Evolutionary conservation across 2,329 filamentous ascomycete species (phyloP).

Genomic region (Ophiostoma angusticollis): DNA sequence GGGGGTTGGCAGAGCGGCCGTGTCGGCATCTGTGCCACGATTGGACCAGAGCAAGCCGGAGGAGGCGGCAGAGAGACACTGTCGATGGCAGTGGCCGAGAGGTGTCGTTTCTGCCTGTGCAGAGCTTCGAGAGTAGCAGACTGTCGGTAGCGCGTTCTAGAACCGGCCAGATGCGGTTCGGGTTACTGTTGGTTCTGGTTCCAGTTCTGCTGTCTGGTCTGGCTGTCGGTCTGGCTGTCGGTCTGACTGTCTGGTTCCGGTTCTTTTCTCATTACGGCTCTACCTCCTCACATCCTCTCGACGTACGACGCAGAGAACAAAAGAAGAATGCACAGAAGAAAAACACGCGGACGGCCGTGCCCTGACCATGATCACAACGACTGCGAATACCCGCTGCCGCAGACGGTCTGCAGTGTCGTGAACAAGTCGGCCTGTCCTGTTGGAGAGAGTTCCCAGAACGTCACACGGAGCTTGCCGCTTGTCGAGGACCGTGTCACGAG

Average conservation of each 20-base stretch:
- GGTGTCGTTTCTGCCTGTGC: too few relatives aligned
- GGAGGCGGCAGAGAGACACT: neutral
- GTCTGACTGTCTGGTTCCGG: too few relatives aligned
- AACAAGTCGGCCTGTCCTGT: neutral
- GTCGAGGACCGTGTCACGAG: neutral
- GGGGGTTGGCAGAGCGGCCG: too few relatives aligned
- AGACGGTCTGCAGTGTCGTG: neutral
- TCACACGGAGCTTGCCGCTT: constrained; percentile 2
- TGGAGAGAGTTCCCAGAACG: neutral
- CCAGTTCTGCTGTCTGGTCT: too few relatives aligned
- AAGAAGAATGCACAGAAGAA: neutral
- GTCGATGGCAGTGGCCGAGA: too few relatives aligned
- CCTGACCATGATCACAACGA: neutral
- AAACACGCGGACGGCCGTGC: neutral
- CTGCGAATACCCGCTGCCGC: neutral
- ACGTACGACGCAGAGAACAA: neutral
- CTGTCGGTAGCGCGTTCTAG: too few relatives aligned
- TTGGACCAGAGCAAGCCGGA: neutral
- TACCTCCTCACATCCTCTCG: too few relatives aligned
- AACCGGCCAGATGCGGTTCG: too few relatives aligned
- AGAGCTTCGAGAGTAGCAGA: too few relatives aligned
- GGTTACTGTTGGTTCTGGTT: too few relatives aligned
- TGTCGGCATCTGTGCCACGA: constrained; percentile 7
- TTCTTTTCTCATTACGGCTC: too few relatives aligned
- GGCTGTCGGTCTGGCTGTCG: too few relatives aligned